phyloP scores from a whole-genome alignment of 1,139 yeast genomes.

The Diutina neorugosa region DNA sequence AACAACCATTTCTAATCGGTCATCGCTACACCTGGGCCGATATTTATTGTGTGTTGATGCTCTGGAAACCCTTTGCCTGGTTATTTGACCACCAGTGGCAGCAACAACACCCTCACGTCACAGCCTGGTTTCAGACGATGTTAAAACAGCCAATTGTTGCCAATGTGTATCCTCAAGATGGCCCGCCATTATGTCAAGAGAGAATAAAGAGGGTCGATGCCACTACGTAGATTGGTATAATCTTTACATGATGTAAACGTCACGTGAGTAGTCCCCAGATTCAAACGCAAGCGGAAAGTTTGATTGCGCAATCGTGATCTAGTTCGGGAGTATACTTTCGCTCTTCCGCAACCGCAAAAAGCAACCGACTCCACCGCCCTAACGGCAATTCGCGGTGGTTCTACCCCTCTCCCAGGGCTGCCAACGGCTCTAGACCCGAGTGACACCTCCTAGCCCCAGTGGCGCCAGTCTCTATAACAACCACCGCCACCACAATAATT shows the following conservation, averaged over 20 bases:
- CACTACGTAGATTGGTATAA: constrained; percentile 15
- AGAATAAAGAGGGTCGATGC: constrained; percentile 64
- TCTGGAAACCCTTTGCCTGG: constrained; percentile 52
- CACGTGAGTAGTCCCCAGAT: background rate
- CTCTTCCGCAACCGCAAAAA: background rate
- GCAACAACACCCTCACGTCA: constrained; percentile 54
- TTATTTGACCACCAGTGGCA: constrained; percentile 75
- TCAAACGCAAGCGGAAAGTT: background rate
- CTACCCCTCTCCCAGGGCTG: background rate
- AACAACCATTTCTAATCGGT: constrained; percentile 82
- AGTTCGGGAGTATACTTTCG: background rate
- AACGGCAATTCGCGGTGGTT: background rate
- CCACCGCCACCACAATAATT: background rate
- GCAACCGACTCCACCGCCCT: background rate
- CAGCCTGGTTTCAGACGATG: constrained; percentile 82
- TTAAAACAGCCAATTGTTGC: constrained; percentile 42
- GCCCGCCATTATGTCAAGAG: constrained; percentile 42
- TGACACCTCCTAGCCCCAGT: background rate
- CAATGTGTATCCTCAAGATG: constrained; percentile 11
- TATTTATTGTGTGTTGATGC: constrained; percentile 46
- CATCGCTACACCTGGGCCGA: constrained; percentile 86
- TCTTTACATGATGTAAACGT: background rate
- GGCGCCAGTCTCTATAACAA: too few relatives aligned
- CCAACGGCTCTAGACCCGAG: background rate
- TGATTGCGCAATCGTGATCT: background rate